A percentile compares a stretch with the other conserved stretches of the same genome.
Conservation (phyloP, 1,139 yeast species). For the Nadsonia starkeyi-henricii region DNA sequence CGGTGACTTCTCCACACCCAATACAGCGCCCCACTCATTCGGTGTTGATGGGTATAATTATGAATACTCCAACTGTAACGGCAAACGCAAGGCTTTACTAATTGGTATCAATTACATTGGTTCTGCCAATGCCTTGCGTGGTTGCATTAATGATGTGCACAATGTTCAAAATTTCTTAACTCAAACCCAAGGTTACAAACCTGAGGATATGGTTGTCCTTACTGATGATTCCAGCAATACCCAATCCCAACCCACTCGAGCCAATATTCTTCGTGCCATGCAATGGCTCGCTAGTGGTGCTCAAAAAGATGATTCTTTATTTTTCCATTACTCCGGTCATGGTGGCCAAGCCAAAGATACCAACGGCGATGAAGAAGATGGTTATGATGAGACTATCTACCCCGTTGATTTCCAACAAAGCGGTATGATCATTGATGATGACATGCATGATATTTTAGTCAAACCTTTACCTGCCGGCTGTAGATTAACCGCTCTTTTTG, state of each 20-base stretch:
- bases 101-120: constrained; percentile 85
- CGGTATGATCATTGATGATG: constrained; percentile 74
- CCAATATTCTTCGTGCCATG: constrained; percentile 75
- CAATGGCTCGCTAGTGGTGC: constrained; percentile 81
- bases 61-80: constrained; percentile 66
- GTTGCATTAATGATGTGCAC: constrained; percentile 59
- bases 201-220: constrained; percentile 71
- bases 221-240: constrained; percentile 60
- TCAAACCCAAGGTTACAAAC: constrained; percentile 47
- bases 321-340: constrained; percentile 88
- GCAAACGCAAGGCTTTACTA: constrained; percentile 65
- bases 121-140: constrained; percentile 52
- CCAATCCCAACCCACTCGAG: constrained; percentile 59
- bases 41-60: constrained; percentile 22
- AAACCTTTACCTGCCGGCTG: constrained; percentile 68
- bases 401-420: constrained; percentile 71
- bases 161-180: constrained; percentile 27
- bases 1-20: neutral
- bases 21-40: neutral
- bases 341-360: constrained; percentile 74
- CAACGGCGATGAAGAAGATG: constrained; percentile 87
- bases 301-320: constrained; percentile 48
- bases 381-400: constrained; percentile 78
- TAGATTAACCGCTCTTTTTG: constrained; percentile 76
- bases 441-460: constrained; percentile 72